Evolutionary conservation across 768 basidiomycete species (phyloP).

Genomic region (Paxillus ammoniavirescens): DNA sequence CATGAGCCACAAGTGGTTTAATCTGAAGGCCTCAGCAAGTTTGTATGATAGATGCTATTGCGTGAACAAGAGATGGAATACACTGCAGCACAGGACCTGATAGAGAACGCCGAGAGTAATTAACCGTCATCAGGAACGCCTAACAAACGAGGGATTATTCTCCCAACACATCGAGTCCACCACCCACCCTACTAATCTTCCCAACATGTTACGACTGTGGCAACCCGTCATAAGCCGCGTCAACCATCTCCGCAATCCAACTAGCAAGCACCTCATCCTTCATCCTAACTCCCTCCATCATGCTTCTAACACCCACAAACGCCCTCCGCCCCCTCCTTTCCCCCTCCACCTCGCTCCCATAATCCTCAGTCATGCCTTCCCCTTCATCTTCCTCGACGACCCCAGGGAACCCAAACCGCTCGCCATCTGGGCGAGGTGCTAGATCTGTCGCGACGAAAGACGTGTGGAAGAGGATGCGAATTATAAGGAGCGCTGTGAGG

Average conservation of each 20-base stretch:
- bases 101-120: not conserved
- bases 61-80: not conserved
- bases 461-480: slow-evolving; percentile 80
- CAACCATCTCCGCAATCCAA: slow-evolving; percentile 63
- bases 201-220: slow-evolving; percentile 17
- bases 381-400: slow-evolving; percentile 78
- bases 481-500: slow-evolving; percentile 76
- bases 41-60: not conserved
- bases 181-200: no score
- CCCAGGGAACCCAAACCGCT: slow-evolving; percentile 91
- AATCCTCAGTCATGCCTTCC: slow-evolving; percentile 39
- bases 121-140: not conserved
- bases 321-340: slow-evolving; percentile 70
- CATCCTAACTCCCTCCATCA: slow-evolving; percentile 65
- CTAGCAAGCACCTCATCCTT: slow-evolving; percentile 58
- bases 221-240: slow-evolving; percentile 40
- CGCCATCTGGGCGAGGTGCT: slow-evolving; percentile 70
- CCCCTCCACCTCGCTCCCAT: slow-evolving; percentile 57
- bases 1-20: slow-evolving; percentile 12
- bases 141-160: no score
- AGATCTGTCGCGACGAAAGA: slow-evolving; percentile 68
- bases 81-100: not conserved
- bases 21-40: not conserved
- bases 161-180: no score
- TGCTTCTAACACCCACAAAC: slow-evolving; percentile 57